Percentiles rank a stretch among this genome's conserved stretches.
phyloP scores from a whole-genome alignment of 768 basidiomycete genomes.

The Clavulina sp. region DNA sequence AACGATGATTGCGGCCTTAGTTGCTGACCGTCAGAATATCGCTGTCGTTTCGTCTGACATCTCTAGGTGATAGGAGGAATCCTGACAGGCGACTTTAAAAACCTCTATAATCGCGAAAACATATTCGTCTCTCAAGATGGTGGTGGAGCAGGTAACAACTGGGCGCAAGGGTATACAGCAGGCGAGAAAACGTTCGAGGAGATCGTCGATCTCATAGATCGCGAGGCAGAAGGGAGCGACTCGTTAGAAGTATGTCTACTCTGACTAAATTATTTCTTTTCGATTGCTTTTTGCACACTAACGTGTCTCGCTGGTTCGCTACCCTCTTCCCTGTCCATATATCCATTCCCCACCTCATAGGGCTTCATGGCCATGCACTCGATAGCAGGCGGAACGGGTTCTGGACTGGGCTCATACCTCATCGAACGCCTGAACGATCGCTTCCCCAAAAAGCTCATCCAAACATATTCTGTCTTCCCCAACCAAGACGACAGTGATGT shows the following conservation, averaged over 20 bases:
- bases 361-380: slow-evolving; percentile 99
- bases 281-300: not conserved
- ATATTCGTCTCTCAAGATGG: slow-evolving; percentile 93
- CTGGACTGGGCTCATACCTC: slow-evolving; percentile 93
- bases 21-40: not conserved
- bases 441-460: slow-evolving; percentile 97
- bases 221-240: slow-evolving; percentile 95
- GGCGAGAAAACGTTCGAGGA: slow-evolving; percentile 91
- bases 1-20: not conserved
- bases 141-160: slow-evolving; percentile 98
- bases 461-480: slow-evolving; percentile 98
- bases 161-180: slow-evolving; percentile 85
- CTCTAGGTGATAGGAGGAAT: slow-evolving; percentile 90
- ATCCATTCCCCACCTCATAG: slow-evolving; percentile 25
- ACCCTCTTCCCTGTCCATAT: not conserved
- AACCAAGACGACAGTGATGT: slow-evolving; percentile 88
- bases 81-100: slow-evolving; percentile 69
- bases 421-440: slow-evolving; percentile 93
- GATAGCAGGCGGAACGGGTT: slow-evolving; percentile 96
- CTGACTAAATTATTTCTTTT: not conserved
- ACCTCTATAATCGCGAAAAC: slow-evolving; percentile 92
- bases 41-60: not conserved
- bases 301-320: slow-evolving; percentile 1
- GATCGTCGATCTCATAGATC: slow-evolving; percentile 96
- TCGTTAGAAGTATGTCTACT: slow-evolving; percentile 34